Evolutionary conservation across 2,329 filamentous ascomycete species (phyloP), one percentile per base, ranked within the genome.

Genomic region (Trichoderma afroharzianum): DNA sequence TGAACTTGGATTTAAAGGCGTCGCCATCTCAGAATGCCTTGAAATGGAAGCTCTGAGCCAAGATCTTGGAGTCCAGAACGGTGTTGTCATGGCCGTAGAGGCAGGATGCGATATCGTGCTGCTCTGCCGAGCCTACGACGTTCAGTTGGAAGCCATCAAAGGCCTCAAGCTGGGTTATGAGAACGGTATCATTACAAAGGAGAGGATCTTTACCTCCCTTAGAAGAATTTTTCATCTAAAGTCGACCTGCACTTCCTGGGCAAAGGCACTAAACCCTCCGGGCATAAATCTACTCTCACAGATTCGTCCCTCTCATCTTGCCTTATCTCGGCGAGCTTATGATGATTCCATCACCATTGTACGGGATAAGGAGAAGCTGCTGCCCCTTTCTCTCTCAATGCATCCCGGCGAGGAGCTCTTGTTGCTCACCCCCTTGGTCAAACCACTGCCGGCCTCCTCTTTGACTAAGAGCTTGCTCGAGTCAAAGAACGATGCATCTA

Each of bases 41-140:
- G 95, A 98, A 80, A 98, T 98, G 95, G 95, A 98, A 78, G 94
- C 95, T 0, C 87, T 98, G 9, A 96, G 94, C 74, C 93, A 97
- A 78, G 97, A 98, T 76, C 96, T 98, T 63, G 95, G 95, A n/a
- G 94, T 99, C 21, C 94, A 95, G 75, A 95, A 96, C 53, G 96
- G 96, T 14, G 97, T 95, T 0, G 94, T 98, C 76, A 98, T 98
- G 94, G 96, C 96, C 4, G 93, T 98, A 64, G 96, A 97, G 80
- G 95, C 96, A 36, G 96, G 96, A 15, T 98, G 96, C 79, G 96
- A 99, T 80, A 85, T 98, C 68, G 90, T 98, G 6, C 87, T 98
- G 6, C 88, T 98, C 1, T 98, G 95, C 77, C 91, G 94, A 58
- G 94, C 94, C 6, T 97, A 94, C 76, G 90, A 93, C 47, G 91